Base-by-base conservation (phyloP, 768 basidiomycete genomes). In the Gloeophyllum trabeum region DNA sequence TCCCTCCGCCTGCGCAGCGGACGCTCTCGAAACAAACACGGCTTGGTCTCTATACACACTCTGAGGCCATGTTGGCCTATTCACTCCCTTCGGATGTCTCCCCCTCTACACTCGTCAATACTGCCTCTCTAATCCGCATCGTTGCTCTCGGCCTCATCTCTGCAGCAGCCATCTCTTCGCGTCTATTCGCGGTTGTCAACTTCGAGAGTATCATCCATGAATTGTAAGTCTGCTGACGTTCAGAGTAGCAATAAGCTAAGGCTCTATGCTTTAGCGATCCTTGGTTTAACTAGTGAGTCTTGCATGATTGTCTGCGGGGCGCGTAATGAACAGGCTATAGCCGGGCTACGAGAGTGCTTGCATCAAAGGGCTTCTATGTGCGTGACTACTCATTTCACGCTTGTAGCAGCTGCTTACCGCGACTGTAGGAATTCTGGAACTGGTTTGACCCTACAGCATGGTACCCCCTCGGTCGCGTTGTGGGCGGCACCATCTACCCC, bases 401-500 rank as follows among this genome's bases (percentile, higher is more conserved):
- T 22, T 40, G n/a, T n/a, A n/a, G n/a, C 36, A 42, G 18, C 47
- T 37, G 21, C 42, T 52, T 34, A 51, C 35, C 41, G 24, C 28
- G n/a, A 46, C 12, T 42, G 13, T 48, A 96, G 91, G 94, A 87
- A 79, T 98, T 99, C 66, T 99, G 96, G 96, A 99, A 99, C 57
- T 99, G 96, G 96, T 99, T 99, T 58, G 96, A 99, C 63, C 93
- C 93, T 18, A 96, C 94, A 3, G 94, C 94, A 51, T 99, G 96
- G 96, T 98, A 99, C 54, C 96, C 96, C 7, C 79, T 99, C 0
- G 96, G 96, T 35, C 90, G 96, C 54, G 92, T 96, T 39, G 96
- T 98, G 35, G 96, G 96, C 41, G 94, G 94, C 40, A 99, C 96
- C 12, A 87, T 99, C 53, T 99, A 97, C 58, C 96, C 96, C 14